These are phyloP conservation scores for Leucosporidium yakuticum DNA, from an alignment of 768 basidiomycete species.

Conservation along the genomic window DNA sequence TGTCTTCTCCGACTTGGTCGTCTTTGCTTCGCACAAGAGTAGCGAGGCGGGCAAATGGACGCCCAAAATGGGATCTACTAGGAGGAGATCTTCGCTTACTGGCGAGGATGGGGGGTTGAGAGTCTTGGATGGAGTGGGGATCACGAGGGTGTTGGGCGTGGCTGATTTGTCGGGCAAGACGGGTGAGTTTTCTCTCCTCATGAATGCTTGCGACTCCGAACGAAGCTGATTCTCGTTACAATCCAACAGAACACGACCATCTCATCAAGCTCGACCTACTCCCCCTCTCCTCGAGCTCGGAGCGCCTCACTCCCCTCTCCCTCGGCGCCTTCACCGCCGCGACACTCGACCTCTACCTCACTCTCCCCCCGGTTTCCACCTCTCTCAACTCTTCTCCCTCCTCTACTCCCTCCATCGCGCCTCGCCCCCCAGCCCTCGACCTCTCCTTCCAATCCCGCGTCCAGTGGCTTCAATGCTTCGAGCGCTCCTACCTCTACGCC, in stretches of 20 bases:
- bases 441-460: slow-evolving; percentile 38
- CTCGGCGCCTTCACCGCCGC: slow-evolving; percentile 39
- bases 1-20: slow-evolving; percentile 64
- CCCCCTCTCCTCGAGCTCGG: slow-evolving; percentile 45
- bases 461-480: slow-evolving; percentile 55
- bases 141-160: slow-evolving; percentile 52
- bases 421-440: neutral
- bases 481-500: slow-evolving; percentile 53
- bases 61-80: neutral
- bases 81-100: neutral
- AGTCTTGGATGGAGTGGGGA: slow-evolving; percentile 50
- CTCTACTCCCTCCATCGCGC: slow-evolving; percentile 11
- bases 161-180: slow-evolving; percentile 44
- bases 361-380: slow-evolving; percentile 35
- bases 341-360: slow-evolving; percentile 40
- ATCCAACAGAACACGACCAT: slow-evolving; percentile 40
- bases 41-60: slow-evolving; percentile 2
- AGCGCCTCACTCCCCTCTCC: slow-evolving; percentile 33
- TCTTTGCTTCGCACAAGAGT: slow-evolving; percentile 51
- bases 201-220: no score
- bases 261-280: slow-evolving; percentile 53
- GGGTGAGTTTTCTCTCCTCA: slow-evolving; percentile 33
- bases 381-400: slow-evolving; percentile 14
- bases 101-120: slow-evolving; percentile 42
- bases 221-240: neutral